These are phyloP conservation scores for Termitomyces sp. DNA, from an alignment of 768 basidiomycete species.

Conservation along the genomic window DNA sequence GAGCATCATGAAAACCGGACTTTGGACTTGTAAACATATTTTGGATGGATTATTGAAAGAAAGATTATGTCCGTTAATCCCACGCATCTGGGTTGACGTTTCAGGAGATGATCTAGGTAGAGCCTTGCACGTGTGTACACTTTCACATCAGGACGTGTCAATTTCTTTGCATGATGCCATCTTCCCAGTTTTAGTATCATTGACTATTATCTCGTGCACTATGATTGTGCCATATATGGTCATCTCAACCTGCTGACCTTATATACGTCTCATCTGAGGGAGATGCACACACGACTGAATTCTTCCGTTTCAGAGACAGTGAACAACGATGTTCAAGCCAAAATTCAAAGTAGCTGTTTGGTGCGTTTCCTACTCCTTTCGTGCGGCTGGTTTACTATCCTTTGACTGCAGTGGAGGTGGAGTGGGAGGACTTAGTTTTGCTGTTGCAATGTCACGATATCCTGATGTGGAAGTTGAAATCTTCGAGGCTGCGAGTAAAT, in stretches of 20 bases:
- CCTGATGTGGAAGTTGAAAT: conserved; percentile 11
- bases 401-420: conserved; percentile 12
- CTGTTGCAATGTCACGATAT: conserved; percentile 12
- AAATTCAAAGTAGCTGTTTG: conserved; percentile 9
- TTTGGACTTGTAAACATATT: background rate
- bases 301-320: background rate
- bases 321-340: background rate
- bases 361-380: background rate
- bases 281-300: background rate
- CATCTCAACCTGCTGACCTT: background rate
- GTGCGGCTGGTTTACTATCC: background rate
- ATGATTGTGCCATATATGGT: background rate
- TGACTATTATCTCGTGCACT: too few relatives aligned
- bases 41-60: background rate
- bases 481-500: conserved; percentile 12
- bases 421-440: conserved; percentile 15
- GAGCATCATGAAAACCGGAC: background rate
- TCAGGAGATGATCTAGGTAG: too few relatives aligned
- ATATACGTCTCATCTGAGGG: too few relatives aligned
- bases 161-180: background rate
- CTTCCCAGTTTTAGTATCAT: background rate
- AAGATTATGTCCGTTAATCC: background rate
- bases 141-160: background rate
- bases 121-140: background rate
- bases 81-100: too few relatives aligned